A percentile compares a stretch with the other conserved stretches of the same genome.
Evolutionary conservation across 306 rosid genomes (phyloP).

Genomic region (Lablab purpureus): DNA sequence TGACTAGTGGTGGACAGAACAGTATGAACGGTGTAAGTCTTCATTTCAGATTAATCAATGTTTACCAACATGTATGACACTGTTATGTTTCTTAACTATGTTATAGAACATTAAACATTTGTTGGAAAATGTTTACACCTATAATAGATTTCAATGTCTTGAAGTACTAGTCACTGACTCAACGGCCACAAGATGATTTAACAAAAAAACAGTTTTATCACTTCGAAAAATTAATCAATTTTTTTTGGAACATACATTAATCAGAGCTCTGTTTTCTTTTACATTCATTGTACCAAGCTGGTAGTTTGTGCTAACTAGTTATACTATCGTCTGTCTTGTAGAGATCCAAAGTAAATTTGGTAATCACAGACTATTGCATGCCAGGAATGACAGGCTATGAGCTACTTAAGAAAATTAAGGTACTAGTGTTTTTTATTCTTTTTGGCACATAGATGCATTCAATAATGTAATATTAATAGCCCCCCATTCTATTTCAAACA

Average conservation of each 20-base stretch:
- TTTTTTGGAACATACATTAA: neutral
- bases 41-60: conserved; percentile 2
- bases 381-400: conserved; percentile 99
- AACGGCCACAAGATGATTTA: neutral
- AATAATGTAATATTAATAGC: conserved; percentile 9
- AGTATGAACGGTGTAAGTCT: conserved; percentile 55
- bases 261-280: neutral
- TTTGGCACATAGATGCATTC: neutral
- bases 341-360: conserved; percentile 81
- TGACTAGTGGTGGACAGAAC: conserved; percentile 63
- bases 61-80: neutral
- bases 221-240: neutral
- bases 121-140: neutral
- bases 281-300: neutral
- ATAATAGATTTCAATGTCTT: neutral
- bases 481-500: conserved; percentile 38
- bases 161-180: neutral
- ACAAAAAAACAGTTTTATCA: too few species aligned
- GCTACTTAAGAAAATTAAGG: conserved; percentile 92
- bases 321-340: conserved; percentile 40
- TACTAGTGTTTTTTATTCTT: conserved; percentile 18
- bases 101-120: neutral
- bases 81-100: neutral
- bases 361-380: conserved; percentile 95
- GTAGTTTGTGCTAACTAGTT: conserved; percentile 31